Evolutionary conservation across 2,329 filamentous ascomycete species (phyloP).

Genomic region (Arthrobotrys pseudoclavata): DNA sequence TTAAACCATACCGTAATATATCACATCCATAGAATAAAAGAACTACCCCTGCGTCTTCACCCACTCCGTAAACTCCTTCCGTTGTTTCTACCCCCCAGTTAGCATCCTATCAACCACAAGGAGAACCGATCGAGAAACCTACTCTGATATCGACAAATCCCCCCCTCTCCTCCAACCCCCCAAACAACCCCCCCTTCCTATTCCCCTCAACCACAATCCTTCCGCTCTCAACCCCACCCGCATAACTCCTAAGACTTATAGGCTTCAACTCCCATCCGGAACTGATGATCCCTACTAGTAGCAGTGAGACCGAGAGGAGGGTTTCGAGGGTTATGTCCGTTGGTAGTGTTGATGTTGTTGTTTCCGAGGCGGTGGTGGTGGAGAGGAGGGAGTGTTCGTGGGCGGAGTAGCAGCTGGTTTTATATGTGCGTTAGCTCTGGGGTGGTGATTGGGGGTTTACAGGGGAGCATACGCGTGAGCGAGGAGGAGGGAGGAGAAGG

Average conservation of each 20-base stretch:
- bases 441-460: neutral
- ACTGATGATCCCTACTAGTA: slow-evolving; percentile 83
- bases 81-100: slow-evolving; percentile 69
- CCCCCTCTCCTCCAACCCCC: slow-evolving; percentile 80
- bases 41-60: slow-evolving; percentile 40
- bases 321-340: slow-evolving; percentile 91
- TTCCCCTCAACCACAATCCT: slow-evolving; percentile 75
- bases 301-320: slow-evolving; percentile 80
- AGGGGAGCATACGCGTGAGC: slow-evolving; percentile 79
- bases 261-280: slow-evolving; percentile 81
- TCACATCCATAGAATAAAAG: too few species aligned
- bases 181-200: slow-evolving; percentile 79
- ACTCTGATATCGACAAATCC: slow-evolving; percentile 91
- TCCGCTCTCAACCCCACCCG: slow-evolving; percentile 84
- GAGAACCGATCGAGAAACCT: slow-evolving; percentile 63
- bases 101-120: slow-evolving; percentile 52
- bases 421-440: too few species aligned
- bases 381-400: slow-evolving; percentile 81
- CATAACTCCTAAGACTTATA: slow-evolving; percentile 85
- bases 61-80: slow-evolving; percentile 77
- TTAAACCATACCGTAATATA: neutral
- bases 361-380: slow-evolving; percentile 68
- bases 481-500: slow-evolving; percentile 82
- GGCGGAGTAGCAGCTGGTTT: slow-evolving; percentile 89
- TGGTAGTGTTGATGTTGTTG: slow-evolving; percentile 73